phyloP scores from a whole-genome alignment of 768 basidiomycete species.

The Calvatia gigantea region DNA sequence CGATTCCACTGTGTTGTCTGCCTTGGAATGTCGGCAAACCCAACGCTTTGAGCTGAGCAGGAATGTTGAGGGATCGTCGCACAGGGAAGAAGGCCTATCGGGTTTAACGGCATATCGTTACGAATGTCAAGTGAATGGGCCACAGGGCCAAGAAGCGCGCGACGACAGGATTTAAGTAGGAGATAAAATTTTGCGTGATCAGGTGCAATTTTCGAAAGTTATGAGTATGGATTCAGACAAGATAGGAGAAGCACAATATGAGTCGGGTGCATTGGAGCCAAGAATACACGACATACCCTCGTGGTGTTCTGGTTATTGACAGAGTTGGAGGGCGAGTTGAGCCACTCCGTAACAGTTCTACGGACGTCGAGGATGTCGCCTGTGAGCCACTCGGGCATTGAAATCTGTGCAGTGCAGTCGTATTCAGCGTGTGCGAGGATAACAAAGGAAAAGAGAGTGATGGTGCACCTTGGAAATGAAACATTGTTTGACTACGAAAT shows the following conservation, averaged over 20 bases:
- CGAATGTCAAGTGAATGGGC: slow-evolving; percentile 6
- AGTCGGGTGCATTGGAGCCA: background rate
- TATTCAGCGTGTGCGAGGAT: slow-evolving; percentile 2
- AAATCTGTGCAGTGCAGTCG: slow-evolving; percentile 35
- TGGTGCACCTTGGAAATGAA: slow-evolving; percentile 72
- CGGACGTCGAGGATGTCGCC: slow-evolving; percentile 78
- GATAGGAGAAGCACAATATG: background rate
- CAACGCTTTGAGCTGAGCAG: slow-evolving; percentile 72
- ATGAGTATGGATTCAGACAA: background rate
- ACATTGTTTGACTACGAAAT: slow-evolving; percentile 87
- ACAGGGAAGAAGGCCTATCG: slow-evolving; percentile 23
- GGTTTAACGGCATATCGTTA: slow-evolving; percentile 9
- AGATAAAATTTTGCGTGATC: slow-evolving; percentile 5
- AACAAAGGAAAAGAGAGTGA: slow-evolving; percentile 17
- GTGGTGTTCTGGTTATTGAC: background rate
- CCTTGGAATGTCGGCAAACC: slow-evolving; percentile 76
- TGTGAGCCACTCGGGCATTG: slow-evolving; percentile 70
- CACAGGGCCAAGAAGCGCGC: slow-evolving; percentile 2
- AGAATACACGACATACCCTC: slow-evolving; percentile 17
- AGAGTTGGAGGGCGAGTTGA: slow-evolving; percentile 20
- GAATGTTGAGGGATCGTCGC: slow-evolving; percentile 55
- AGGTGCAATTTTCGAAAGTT: slow-evolving; percentile 3
- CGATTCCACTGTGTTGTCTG: slow-evolving; percentile 84
- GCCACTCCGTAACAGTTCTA: slow-evolving; percentile 48
- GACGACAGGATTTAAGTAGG: background rate